phyloP scores from a whole-genome alignment of 192 early-diverging fungal genomes.

The Glomus cerebriforme region DNA sequence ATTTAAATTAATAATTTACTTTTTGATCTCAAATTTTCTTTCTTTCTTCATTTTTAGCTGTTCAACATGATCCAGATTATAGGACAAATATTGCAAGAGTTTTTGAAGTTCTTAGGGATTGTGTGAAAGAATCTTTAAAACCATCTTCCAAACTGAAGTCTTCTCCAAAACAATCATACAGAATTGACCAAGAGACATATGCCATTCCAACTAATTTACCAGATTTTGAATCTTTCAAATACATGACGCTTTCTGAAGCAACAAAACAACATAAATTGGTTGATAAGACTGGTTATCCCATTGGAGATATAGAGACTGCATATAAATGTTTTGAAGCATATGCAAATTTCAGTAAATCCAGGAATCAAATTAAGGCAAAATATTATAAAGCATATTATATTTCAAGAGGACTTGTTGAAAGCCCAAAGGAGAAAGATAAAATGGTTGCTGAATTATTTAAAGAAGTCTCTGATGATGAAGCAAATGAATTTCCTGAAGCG shows the following conservation, averaged over 20 bases:
- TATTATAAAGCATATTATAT: not conserved
- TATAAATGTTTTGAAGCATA: not conserved
- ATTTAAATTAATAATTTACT: not conserved
- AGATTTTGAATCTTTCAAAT: not conserved
- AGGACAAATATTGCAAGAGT: not conserved
- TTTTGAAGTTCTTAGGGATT: not conserved
- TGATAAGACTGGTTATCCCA: not conserved
- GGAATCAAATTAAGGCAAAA: not conserved
- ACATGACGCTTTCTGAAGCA: too few relatives aligned
- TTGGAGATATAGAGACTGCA: not conserved
- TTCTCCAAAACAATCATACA: not conserved
- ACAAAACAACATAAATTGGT: not conserved
- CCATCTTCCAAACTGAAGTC: not conserved
- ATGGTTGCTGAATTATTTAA: too few relatives aligned
- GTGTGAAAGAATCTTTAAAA: not conserved
- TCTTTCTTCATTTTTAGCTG: not conserved
- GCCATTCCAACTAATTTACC: not conserved
- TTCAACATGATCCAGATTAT: not conserved
- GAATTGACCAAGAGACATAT: not conserved
- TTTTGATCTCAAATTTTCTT: not conserved
- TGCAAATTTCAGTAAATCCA: not conserved
- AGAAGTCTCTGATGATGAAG: not conserved
- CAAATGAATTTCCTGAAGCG: not conserved
- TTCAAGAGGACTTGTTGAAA: too few relatives aligned
- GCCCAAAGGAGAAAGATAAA: too few relatives aligned